Percentiles rank a stretch among this genome's conserved stretches.
Conservation (phyloP, 371 early-diverging fungal species). For the Saksenaea vasiformis region DNA sequence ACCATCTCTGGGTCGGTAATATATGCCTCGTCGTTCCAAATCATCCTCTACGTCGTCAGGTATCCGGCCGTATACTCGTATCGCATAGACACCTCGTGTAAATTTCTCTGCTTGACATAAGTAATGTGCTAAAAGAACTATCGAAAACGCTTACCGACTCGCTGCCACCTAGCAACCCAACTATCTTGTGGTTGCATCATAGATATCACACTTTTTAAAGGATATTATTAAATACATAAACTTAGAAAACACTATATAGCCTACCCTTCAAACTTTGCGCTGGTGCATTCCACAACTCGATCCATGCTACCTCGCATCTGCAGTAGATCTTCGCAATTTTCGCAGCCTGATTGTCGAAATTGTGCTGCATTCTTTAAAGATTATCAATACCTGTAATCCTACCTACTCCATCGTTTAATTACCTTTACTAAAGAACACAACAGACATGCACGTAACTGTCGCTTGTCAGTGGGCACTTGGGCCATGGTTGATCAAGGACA, state of each 20-base stretch:
- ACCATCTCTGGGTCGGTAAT: constrained; percentile 87
- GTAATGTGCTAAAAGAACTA: background rate
- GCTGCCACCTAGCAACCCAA: constrained; percentile 92
- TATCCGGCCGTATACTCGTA: constrained; percentile 85
- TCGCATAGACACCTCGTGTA: constrained; percentile 87
- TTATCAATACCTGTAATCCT: background rate
- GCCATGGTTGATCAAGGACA: constrained; percentile 47
- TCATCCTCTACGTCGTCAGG: constrained; percentile 88
- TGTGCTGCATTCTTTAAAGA: constrained; percentile 63
- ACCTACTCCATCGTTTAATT: constrained; percentile 11
- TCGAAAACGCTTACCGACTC: constrained; percentile 55
- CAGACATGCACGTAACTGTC: constrained; percentile 88
- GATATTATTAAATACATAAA: background rate
- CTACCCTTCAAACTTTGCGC: constrained; percentile 87
- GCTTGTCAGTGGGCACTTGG: constrained; percentile 70
- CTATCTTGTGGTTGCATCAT: constrained; percentile 78
- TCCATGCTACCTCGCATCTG: constrained; percentile 72
- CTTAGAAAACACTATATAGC: background rate
- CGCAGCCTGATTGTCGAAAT: constrained; percentile 86
- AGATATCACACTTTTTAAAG: constrained; percentile 63
- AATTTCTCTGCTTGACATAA: constrained; percentile 64
- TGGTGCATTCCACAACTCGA: constrained; percentile 84
- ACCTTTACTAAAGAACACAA: constrained; percentile 93
- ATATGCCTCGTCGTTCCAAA: constrained; percentile 75
- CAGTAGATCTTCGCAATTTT: constrained; percentile 89